These are phyloP conservation scores for Kernera saxatilis DNA, from an alignment of 345 rosid species.

Conservation along the genomic window DNA sequence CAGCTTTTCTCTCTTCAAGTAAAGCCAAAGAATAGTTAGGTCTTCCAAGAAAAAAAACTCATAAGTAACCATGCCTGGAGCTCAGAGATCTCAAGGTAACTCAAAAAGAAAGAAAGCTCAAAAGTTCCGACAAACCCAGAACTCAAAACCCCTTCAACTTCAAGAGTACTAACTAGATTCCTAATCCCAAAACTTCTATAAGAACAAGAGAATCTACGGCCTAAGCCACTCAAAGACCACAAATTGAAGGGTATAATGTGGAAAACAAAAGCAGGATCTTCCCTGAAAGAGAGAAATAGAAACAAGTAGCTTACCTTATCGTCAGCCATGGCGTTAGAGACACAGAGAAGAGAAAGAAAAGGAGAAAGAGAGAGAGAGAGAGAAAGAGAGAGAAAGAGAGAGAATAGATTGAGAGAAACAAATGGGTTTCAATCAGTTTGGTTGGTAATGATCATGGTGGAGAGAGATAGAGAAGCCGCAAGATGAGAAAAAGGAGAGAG, in stretches of 20 bases:
- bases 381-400: slow-evolving; percentile 15
- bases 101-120: not conserved
- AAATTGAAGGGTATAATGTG: not conserved
- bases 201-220: not conserved
- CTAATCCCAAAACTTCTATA: not conserved
- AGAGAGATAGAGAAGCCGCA: slow-evolving; percentile 29
- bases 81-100: slow-evolving; percentile 20
- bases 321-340: slow-evolving; percentile 54
- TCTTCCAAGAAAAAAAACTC: not conserved
- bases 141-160: not conserved
- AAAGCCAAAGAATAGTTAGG: not conserved
- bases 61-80: not conserved
- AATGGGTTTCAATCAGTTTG: slow-evolving; percentile 29
- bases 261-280: not conserved
- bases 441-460: slow-evolving; percentile 39
- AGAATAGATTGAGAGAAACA: slow-evolving; percentile 16
- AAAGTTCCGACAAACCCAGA: not conserved
- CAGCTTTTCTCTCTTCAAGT: not conserved
- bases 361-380: not conserved
- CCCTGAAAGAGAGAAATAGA: not conserved
- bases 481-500: slow-evolving; percentile 31
- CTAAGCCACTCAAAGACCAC: not conserved
- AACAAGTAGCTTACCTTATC: slow-evolving; percentile 49
- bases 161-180: not conserved
- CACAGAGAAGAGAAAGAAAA: not conserved